Percentiles rank a stretch among this genome's conserved stretches.
phyloP scores from a whole-genome alignment of 805 yeast species.

The Nakazawaea sp. region DNA sequence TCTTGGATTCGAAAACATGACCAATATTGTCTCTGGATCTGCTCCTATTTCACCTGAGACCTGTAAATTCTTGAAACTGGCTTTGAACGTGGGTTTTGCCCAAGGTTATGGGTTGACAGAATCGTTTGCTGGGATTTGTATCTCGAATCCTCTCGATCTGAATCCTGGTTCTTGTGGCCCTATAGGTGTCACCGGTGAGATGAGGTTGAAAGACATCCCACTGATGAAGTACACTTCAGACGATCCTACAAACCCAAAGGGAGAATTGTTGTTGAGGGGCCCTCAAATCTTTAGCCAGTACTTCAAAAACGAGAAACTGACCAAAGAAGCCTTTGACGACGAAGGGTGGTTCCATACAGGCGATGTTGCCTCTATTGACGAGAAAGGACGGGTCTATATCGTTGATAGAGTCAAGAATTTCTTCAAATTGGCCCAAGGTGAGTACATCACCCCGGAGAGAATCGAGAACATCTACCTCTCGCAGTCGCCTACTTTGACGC shows the following conservation, averaged over 20 bases:
- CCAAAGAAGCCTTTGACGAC: constrained; percentile 32
- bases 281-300: constrained; percentile 48
- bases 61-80: constrained; percentile 51
- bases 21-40: constrained; percentile 44
- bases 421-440: constrained; percentile 37
- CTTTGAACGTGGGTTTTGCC: constrained; percentile 35
- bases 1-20: constrained; percentile 37
- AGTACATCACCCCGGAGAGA: constrained; percentile 39
- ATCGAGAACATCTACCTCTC: constrained; percentile 47
- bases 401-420: constrained; percentile 63
- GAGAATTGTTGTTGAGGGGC: constrained; percentile 53
- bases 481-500: constrained; percentile 38
- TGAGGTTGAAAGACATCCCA: constrained; percentile 47
- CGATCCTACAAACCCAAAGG: constrained; percentile 25
- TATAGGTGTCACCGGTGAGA: constrained; percentile 44
- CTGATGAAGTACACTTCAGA: constrained; percentile 35
- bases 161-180: constrained; percentile 37
- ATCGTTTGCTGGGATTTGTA: constrained; percentile 48
- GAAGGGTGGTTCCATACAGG: constrained; percentile 59
- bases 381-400: constrained; percentile 30
- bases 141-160: constrained; percentile 30
- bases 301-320: constrained; percentile 41
- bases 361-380: constrained; percentile 37
- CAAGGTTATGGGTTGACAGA: constrained; percentile 64
- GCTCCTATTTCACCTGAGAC: constrained; percentile 70